Evolutionary conservation across 345 rosid genomes (phyloP), one percentile per base, ranked within the genome.

Genomic region (Cardamine resedifolia): DNA sequence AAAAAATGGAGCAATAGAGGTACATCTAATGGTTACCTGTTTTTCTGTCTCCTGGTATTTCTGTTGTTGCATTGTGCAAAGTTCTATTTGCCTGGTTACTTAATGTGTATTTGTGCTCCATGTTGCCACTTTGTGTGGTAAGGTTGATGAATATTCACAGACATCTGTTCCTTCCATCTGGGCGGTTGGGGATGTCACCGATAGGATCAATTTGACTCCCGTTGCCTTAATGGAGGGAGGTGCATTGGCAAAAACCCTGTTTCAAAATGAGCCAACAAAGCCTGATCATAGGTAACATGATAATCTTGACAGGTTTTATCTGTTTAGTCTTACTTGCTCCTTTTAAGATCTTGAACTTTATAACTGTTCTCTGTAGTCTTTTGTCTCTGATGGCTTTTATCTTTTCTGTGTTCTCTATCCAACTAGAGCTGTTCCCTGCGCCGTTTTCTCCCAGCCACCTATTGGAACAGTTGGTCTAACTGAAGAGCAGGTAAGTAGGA

Each of bases 171-270:
- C 97, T 58, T 89, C 98, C 52, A 91, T 94, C 55, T 94, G 92
- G 96, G 98, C 98, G 36, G 95, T 94, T 58, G 98, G 98, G 75
- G 98, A 94, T 73, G 97, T 91, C 53, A 94, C 98, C 20, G 96
- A 89, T 72, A 80, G 98, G 69, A 68, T 94, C 70, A 94, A 94
- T 83, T 79, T 94, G 90, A 94, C 97, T 79, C 98, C 98, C 53
- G 98, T 94, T 78, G 97, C 98, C 60, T 83, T 94, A 80, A 94
- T 94, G 97, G 98, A 94, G 85, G 98, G 98, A 77, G 92, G 83
- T 61, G 98, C 98, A 51, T 75, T 94, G 77, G 98, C 97, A 62
- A 91, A 94, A 82, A 86, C 97, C 10, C 33, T 94, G 51, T 89
- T 91, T 72, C 80, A 71, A 16, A 84, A 87, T 76, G 86, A 94